Evolutionary conservation across 257 asterid species (phyloP), one percentile per base, ranked within the genome.

Genomic region (Ehretia macrophylla): DNA sequence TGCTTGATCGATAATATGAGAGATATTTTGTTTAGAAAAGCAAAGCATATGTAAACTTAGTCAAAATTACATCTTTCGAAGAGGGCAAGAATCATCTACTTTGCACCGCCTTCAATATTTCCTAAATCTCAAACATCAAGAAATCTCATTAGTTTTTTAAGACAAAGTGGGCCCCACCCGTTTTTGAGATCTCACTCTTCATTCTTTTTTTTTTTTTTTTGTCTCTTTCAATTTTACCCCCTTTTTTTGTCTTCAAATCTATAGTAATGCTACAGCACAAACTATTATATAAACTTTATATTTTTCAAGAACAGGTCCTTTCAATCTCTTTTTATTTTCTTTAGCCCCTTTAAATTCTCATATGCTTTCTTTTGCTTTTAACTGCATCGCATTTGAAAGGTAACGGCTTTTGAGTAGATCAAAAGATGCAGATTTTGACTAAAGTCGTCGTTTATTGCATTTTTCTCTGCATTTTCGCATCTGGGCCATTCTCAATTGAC

Each of bases 371-470:
- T 48, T 13, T 14, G 40, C 20, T 37, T 47, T 2, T 16, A 56
- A 59, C 58, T 62, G 9, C 58, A 14, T 72, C 49, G 73, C 90
- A 83, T 82, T 78, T 52, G 54, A 59, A 22, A 62, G 59, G 21
- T 58, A 53, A 32, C 74, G 59, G 10, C 52, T 62, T 18, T 18
- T 44, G 51, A 32, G 64, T 57, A 61, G 81, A 79, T 83, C 95
- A 75, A 81, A 52, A 67, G 73, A 81, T 86, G 94, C 82, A 69
- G 83, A 71, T 70, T 70, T 62, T 68, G 74, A 64, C 67, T 50
- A 65, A 65, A 40, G 64, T 76, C 23, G 67, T 68, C 52, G 58
- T 63, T 70, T 78, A 71, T 51, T 78, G 75, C 12, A 23, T 79
- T 60, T 56, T 82, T 58, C 62, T 86, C 10, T 76, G 78, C 22